Conservation (phyloP, 208 protist genomes). For the Phytomonas sp. region DNA sequence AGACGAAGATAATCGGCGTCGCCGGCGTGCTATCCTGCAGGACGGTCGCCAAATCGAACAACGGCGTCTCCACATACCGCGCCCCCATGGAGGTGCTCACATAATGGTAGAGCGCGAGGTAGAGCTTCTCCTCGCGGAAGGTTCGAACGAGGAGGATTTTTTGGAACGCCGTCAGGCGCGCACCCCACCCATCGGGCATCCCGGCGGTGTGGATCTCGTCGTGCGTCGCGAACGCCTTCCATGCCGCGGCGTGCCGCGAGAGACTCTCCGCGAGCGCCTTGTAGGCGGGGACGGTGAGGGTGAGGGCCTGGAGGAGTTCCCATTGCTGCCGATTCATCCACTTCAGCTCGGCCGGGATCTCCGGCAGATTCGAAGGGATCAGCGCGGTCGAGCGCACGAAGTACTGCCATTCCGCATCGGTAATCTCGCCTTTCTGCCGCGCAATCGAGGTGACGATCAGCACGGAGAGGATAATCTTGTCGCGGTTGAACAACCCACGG, state of each 20-base stretch:
- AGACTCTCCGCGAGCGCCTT: slow-evolving; percentile 50
- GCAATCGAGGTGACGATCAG: slow-evolving; percentile 89
- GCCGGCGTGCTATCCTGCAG: slow-evolving; percentile 78
- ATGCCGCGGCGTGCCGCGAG: slow-evolving; percentile 29
- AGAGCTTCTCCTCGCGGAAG: slow-evolving; percentile 93
- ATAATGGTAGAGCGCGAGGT: slow-evolving; percentile 86
- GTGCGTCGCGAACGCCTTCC: slow-evolving; percentile 51
- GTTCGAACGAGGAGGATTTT: slow-evolving; percentile 90
- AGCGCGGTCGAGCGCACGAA: slow-evolving; percentile 85
- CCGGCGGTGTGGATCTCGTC: slow-evolving; percentile 49
- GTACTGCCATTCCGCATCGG: slow-evolving; percentile 90
- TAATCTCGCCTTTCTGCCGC: slow-evolving; percentile 40
- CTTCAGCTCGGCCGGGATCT: slow-evolving; percentile 29
- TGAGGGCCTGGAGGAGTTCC: slow-evolving; percentile 79
- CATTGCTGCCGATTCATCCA: slow-evolving; percentile 78
- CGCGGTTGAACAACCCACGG: slow-evolving; percentile 96
- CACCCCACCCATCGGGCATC: slow-evolving; percentile 52
- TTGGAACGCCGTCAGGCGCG: slow-evolving; percentile 81
- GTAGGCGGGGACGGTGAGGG: slow-evolving; percentile 67
- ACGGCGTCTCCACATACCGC: slow-evolving; percentile 90
- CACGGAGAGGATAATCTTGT: slow-evolving; percentile 95
- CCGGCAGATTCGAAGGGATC: slow-evolving; percentile 63
- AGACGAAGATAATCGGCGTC: slow-evolving; percentile 95
- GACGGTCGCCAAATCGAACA: slow-evolving; percentile 86
- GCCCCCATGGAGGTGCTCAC: slow-evolving; percentile 86